These are phyloP conservation scores for Boletus reticulatus DNA, from an alignment of 768 basidiomycete genomes.

Conservation along the genomic window DNA sequence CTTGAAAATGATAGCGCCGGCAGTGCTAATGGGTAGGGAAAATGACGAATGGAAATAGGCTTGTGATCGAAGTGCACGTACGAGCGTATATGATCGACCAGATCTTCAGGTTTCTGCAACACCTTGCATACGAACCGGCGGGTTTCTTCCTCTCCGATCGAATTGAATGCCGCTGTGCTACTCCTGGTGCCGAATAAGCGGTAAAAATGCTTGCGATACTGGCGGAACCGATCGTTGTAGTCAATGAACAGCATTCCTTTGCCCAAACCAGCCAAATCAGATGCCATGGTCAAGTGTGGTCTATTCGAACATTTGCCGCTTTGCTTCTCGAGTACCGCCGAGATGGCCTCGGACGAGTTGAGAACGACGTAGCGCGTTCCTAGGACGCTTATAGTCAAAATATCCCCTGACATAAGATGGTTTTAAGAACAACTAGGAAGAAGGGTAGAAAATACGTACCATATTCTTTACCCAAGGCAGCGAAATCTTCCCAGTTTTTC, in stretches of 20 bases:
- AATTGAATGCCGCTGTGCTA: conserved; percentile 6
- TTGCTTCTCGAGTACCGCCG: conserved; percentile 52
- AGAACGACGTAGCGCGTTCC: conserved; percentile 50
- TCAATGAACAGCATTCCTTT: conserved; percentile 6
- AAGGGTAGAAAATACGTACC: conserved; percentile 33
- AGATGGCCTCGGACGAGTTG: conserved; percentile 43
- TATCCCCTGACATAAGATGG: conserved; percentile 20
- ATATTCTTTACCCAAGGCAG: conserved; percentile 50
- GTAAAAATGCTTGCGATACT: conserved; percentile 12
- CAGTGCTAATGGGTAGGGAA: conserved; percentile 1
- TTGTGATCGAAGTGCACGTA: conserved; percentile 1
- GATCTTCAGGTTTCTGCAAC: conserved; percentile 10
- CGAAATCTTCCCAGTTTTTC: conserved; percentile 51
- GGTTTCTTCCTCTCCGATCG: conserved; percentile 19
- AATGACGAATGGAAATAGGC: not conserved
- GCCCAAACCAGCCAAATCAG: conserved; percentile 17
- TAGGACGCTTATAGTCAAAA: conserved; percentile 30
- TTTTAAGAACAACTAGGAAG: not conserved
- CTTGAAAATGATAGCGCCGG: conserved; percentile 33
- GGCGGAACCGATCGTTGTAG: conserved; percentile 8
- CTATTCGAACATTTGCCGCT: conserved; percentile 49
- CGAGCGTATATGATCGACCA: conserved; percentile 23
- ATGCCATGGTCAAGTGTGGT: conserved; percentile 15
- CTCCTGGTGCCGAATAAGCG: conserved; percentile 12
- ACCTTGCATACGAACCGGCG: conserved; percentile 17